phyloP scores from a whole-genome alignment of 805 yeast species.

The Zygosaccharomyces kombuchaensis region DNA sequence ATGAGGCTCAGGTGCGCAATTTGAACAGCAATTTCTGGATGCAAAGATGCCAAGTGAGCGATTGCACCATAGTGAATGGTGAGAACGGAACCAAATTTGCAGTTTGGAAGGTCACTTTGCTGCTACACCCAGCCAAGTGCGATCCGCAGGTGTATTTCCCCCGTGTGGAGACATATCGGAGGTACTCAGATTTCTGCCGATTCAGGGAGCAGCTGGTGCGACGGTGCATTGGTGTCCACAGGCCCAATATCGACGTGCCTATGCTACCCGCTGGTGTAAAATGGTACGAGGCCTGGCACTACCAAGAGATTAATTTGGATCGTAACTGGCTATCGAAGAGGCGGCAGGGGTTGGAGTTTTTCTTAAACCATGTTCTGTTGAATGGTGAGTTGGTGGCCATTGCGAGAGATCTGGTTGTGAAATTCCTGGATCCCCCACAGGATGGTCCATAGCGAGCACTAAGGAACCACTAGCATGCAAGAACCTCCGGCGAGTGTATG shows the following conservation, averaged over 20 bases:
- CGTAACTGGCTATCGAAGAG: conserved; percentile 49
- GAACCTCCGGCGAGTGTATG: too few species aligned
- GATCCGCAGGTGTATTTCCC: conserved; percentile 10
- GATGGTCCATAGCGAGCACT: not conserved
- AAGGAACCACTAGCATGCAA: too few species aligned
- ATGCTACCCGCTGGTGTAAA: conserved; percentile 48
- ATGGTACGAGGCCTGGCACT: conserved; percentile 34
- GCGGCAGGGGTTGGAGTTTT: conserved; percentile 55
- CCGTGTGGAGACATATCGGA: conserved; percentile 44
- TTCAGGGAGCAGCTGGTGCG: conserved; percentile 40
- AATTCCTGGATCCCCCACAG: conserved; percentile 33
- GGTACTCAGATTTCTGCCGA: conserved; percentile 61
- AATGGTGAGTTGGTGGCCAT: conserved; percentile 41
- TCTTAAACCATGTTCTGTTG: conserved; percentile 50
- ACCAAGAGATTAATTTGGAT: conserved; percentile 35
- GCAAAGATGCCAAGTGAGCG: conserved; percentile 21
- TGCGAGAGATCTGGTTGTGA: conserved; percentile 37
- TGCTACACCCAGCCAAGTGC: conserved; percentile 12
- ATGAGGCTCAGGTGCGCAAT: conserved; percentile 13
- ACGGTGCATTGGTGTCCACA: conserved; percentile 14
- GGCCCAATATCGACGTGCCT: conserved; percentile 39
- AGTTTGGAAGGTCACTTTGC: conserved; percentile 29
- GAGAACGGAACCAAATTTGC: conserved; percentile 25
- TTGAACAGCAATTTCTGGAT: conserved; percentile 15
- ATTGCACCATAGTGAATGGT: conserved; percentile 30